Conservation (phyloP, 2,329 filamentous ascomycete genomes). For the Furcasterigmium sp. region DNA sequence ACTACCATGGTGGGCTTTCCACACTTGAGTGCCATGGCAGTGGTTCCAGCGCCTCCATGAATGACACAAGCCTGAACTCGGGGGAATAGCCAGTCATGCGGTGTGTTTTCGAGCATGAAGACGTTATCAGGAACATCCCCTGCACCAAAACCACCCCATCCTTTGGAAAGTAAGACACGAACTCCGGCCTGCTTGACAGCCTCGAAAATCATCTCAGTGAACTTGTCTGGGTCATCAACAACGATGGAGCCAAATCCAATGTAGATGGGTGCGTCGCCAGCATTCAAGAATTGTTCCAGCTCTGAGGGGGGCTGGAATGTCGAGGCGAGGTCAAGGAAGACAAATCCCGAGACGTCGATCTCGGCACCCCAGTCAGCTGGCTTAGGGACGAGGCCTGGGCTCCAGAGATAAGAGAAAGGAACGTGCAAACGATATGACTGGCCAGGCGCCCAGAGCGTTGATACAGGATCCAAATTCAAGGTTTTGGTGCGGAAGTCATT, state of each 20-base stretch:
- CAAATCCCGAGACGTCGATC: slow-evolving; percentile 72
- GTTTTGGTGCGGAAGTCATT: slow-evolving; percentile 69
- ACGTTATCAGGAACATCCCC: slow-evolving; percentile 56
- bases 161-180: slow-evolving; percentile 67
- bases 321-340: slow-evolving; percentile 66
- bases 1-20: slow-evolving; percentile 71
- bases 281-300: slow-evolving; percentile 49
- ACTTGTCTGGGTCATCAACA: slow-evolving; percentile 63
- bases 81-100: slow-evolving; percentile 74
- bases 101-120: slow-evolving; percentile 68
- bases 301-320: slow-evolving; percentile 52
- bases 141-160: slow-evolving; percentile 67
- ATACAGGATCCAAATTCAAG: slow-evolving; percentile 66
- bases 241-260: slow-evolving; percentile 76
- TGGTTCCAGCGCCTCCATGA: slow-evolving; percentile 74
- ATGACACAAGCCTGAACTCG: slow-evolving; percentile 62
- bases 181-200: slow-evolving; percentile 62
- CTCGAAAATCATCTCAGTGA: slow-evolving; percentile 67
- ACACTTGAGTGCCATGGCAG: slow-evolving; percentile 67
- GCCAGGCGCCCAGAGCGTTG: slow-evolving; percentile 71
- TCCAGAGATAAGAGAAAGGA: slow-evolving; percentile 71
- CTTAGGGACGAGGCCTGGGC: slow-evolving; percentile 60
- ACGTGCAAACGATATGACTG: slow-evolving; percentile 68
- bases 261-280: slow-evolving; percentile 59
- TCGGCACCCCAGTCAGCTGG: slow-evolving; percentile 63